Conservation (phyloP, 2,329 filamentous ascomycete species). For the Fusarium protoensiforme region DNA sequence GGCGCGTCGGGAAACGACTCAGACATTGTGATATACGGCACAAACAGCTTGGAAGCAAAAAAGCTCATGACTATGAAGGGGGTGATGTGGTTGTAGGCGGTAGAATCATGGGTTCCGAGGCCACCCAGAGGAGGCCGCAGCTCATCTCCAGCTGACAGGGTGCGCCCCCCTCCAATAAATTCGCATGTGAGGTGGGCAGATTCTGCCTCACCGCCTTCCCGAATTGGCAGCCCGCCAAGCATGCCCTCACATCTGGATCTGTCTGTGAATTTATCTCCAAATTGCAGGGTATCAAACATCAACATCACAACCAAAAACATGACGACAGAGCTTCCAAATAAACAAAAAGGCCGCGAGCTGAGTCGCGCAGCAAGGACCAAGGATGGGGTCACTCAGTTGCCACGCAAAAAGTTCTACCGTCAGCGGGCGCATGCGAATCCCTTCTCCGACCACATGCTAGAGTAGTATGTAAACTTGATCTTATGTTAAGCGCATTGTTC, state of each 20-base stretch:
- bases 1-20: slow-evolving; percentile 35
- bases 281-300: slow-evolving; percentile 7
- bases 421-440: slow-evolving; percentile 98
- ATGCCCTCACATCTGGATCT: slow-evolving; percentile 23
- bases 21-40: slow-evolving; percentile 40
- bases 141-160: slow-evolving; percentile 29
- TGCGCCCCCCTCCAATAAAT: slow-evolving; percentile 12
- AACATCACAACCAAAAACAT: slow-evolving; percentile 23
- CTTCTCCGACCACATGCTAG: slow-evolving; percentile 91
- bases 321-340: slow-evolving; percentile 56
- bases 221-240: slow-evolving; percentile 24
- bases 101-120: slow-evolving; percentile 39
- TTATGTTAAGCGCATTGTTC: slow-evolving; percentile 2
- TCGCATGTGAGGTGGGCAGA: slow-evolving; percentile 28
- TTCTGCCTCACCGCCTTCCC: slow-evolving; percentile 43
- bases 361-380: slow-evolving; percentile 68
- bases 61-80: slow-evolving; percentile 38
- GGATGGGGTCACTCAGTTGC: slow-evolving; percentile 70
- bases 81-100: slow-evolving; percentile 34
- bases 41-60: slow-evolving; percentile 27
- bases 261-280: slow-evolving; percentile 25
- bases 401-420: slow-evolving; percentile 95
- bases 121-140: slow-evolving; percentile 22
- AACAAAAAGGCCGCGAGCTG: slow-evolving; percentile 73
- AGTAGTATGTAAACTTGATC: slow-evolving; percentile 71